A percentile compares a stretch with the other conserved stretches of the same genome.
Evolutionary conservation across 73 alveolate genomes (phyloP).

Genomic region (Paramecium tetraurelia): DNA sequence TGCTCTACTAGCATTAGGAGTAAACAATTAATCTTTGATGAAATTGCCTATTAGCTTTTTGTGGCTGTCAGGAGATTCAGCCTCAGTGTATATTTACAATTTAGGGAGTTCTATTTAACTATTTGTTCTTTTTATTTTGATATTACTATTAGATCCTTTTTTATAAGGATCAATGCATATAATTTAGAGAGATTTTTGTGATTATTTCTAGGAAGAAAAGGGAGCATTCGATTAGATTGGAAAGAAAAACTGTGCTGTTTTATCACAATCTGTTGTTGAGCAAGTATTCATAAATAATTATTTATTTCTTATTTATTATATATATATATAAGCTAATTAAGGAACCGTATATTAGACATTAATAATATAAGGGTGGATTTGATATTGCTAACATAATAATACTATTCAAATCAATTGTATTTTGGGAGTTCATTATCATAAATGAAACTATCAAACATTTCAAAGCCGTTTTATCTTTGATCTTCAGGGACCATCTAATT

Average conservation of each 20-base stretch:
- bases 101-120: slow-evolving; percentile 29
- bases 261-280: neutral
- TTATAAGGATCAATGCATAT: neutral
- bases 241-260: slow-evolving; percentile 24
- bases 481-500: slow-evolving; percentile 39
- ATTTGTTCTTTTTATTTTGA: slow-evolving; percentile 10
- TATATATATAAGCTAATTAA: neutral
- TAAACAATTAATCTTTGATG: neutral
- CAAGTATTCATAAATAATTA: slow-evolving; percentile 30
- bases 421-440: neutral
- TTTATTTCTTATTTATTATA: neutral
- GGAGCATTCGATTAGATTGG: neutral
- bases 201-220: neutral
- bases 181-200: slow-evolving; percentile 3
- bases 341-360: neutral
- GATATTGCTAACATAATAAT: neutral
- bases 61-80: slow-evolving; percentile 10
- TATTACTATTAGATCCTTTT: neutral
- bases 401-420: neutral
- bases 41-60: neutral
- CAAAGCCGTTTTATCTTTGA: slow-evolving; percentile 36
- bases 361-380: neutral
- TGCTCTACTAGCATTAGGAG: neutral
- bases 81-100: slow-evolving; percentile 16
- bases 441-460: slow-evolving; percentile 29